Base-by-base conservation (phyloP, 2,329 filamentous ascomycete genomes). In the Pseudopithomyces maydicus region DNA sequence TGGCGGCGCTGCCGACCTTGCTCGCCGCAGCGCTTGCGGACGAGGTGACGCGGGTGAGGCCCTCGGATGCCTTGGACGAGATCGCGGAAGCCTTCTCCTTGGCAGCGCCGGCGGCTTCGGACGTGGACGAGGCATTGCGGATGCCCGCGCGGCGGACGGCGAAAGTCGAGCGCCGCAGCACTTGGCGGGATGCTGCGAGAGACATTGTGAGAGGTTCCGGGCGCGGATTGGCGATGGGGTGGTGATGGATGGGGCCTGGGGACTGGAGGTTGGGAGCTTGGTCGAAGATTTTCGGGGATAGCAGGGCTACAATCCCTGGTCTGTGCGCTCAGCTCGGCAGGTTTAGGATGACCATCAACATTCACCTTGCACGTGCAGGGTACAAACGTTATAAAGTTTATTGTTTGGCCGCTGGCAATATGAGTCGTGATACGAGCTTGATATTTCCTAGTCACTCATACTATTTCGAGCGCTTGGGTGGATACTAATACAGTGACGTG, bases 11-110 rank as follows among this genome's bases (percentile, higher is more conserved):
- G 55, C 90, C 90, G 68, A 90, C 91, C 74, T 86, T 88, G 68
- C 85, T 84, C 69, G 96, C 82, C 59, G 88, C 90, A 59, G 90
- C 88, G 55, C 91, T 91, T 68, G 92, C 93, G 52, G 91, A 88
- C 69, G 90, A 88, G 63, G 89, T 84, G 71, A 95, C 93, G 74
- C 88, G 88, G 69, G 90, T 91, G 54, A 97, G 86, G 64, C 92
- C 92, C 80, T 96, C 84, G 64, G 88, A 85, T 61, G 93, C 94
- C 84, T 92, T 94, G 71, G 82, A 75, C 57, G 73, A 67, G 57
- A 92, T 92, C 84, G 92, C 92, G 70, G 81, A 70, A 46, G 67
- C 74, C 62, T 75, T 78, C 62, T 81, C 78, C 74, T 81, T 81
- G 46, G 77, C 80, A 23, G 77, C 75, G 48, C 73, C 72, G 61